These are phyloP conservation scores for Catenaria anguillulae DNA, from an alignment of 371 early-diverging fungal genomes.

Conservation along the genomic window DNA sequence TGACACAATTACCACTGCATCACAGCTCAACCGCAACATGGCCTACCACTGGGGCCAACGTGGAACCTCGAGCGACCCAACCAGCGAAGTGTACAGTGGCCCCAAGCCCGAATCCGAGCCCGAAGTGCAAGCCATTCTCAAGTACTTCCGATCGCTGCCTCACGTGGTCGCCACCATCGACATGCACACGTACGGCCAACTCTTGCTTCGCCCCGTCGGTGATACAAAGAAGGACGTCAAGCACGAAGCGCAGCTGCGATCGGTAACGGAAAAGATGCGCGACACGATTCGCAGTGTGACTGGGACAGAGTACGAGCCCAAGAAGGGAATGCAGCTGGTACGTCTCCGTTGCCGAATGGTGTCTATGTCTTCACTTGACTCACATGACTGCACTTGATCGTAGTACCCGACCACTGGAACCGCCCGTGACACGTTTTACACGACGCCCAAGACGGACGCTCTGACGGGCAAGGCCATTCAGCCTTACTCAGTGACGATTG, in stretches of 20 bases:
- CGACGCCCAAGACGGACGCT: no score
- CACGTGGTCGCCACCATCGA: constrained; percentile 20
- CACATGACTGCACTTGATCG: no score
- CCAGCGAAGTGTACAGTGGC: constrained; percentile 10
- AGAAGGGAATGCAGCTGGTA: not conserved
- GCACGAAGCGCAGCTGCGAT: not conserved
- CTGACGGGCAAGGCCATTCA: no score
- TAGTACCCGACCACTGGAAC: not conserved
- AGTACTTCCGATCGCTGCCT: constrained; percentile 11
- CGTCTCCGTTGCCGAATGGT: no score
- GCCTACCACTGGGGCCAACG: not conserved
- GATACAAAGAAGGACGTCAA: not conserved
- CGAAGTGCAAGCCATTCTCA: constrained; percentile 12
- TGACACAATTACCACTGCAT: no score
- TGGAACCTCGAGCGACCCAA: not conserved
- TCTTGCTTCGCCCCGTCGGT: constrained; percentile 8
- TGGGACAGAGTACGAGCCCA: not conserved
- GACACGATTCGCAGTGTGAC: not conserved
- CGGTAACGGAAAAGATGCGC: not conserved
- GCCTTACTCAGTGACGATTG: no score
- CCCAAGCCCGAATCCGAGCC: constrained; percentile 9
- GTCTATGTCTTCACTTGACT: no score
- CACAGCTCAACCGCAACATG: constrained; percentile 20
- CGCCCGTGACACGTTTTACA: no score
- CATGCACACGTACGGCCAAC: constrained; percentile 21